phyloP scores from a whole-genome alignment of 345 rosid genomes.

The Conringia planisiliqua region DNA sequence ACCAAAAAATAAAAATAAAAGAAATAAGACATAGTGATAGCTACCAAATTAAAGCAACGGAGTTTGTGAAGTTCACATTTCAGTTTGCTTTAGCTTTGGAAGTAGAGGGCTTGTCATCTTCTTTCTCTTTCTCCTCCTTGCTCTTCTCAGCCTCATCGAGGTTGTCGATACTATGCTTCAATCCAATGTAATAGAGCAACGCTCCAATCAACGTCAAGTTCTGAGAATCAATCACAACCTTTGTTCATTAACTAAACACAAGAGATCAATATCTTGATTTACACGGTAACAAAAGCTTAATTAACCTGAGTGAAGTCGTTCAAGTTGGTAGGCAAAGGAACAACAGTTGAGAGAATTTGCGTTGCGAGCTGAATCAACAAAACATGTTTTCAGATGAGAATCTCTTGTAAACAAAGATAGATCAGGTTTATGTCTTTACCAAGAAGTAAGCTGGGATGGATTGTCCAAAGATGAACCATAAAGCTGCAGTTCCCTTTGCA shows the following conservation, averaged over 20 bases:
- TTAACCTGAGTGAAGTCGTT: constrained; percentile 36
- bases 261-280: not conserved
- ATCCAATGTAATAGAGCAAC: constrained; percentile 30
- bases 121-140: constrained; percentile 3
- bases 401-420: not conserved
- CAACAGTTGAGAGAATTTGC: constrained; percentile 23
- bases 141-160: constrained; percentile 9
- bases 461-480: constrained; percentile 38
- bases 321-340: constrained; percentile 33
- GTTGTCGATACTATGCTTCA: constrained; percentile 24
- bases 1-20: not conserved
- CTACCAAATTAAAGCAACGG: not conserved
- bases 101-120: constrained; percentile 9
- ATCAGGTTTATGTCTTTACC: constrained; percentile 8
- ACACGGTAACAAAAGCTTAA: not conserved
- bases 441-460: constrained; percentile 33
- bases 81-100: constrained; percentile 16
- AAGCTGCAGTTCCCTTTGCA: constrained; percentile 29
- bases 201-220: constrained; percentile 35
- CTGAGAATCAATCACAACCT: not conserved
- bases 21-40: not conserved
- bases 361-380: constrained; percentile 29
- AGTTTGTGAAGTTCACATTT: constrained; percentile 1
- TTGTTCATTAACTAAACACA: not conserved
- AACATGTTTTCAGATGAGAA: not conserved